Evolutionary conservation across 352 stramenopile genomes (phyloP).

Genomic region (Pythium plurisporium): DNA sequence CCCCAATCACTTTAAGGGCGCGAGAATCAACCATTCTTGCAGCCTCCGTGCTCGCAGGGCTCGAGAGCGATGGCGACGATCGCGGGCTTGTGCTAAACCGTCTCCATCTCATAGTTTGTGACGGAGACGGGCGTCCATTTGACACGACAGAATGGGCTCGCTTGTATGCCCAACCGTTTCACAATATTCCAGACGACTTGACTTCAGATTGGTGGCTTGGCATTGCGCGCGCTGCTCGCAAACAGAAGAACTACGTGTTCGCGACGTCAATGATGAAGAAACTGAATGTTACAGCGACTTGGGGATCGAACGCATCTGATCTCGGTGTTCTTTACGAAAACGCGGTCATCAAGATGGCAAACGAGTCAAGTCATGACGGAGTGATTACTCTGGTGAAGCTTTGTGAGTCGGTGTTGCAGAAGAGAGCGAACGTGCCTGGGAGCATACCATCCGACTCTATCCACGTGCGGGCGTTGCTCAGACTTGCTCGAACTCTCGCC

Average conservation of each 20-base stretch:
- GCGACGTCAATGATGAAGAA: constrained; percentile 3
- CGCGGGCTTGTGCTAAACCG: neutral
- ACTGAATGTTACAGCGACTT: neutral
- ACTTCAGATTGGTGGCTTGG: constrained; percentile 2
- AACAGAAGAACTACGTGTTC: constrained; percentile 18
- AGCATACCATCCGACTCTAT: neutral
- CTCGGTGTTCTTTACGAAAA: constrained; percentile 36
- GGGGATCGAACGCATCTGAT: neutral
- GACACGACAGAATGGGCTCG: constrained; percentile 13
- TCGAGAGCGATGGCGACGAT: neutral
- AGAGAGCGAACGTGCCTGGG: neutral
- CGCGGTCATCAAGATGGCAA: constrained; percentile 24
- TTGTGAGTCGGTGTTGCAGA: constrained; percentile 12
- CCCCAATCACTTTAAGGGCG: neutral
- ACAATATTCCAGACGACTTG: neutral
- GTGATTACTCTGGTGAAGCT: constrained; percentile 25
- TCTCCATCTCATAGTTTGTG: neutral
- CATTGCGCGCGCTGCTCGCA: constrained; percentile 9
- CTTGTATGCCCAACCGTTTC: neutral
- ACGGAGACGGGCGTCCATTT: neutral
- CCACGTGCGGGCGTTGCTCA: constrained; percentile 10
- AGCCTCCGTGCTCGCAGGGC: neutral
- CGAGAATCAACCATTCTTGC: constrained; percentile 1
- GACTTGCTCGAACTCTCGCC: constrained; percentile 17
- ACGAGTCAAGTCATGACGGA: constrained; percentile 67